Conservation (phyloP, 495 filamentous ascomycete species). For the Cercophora sp. region DNA sequence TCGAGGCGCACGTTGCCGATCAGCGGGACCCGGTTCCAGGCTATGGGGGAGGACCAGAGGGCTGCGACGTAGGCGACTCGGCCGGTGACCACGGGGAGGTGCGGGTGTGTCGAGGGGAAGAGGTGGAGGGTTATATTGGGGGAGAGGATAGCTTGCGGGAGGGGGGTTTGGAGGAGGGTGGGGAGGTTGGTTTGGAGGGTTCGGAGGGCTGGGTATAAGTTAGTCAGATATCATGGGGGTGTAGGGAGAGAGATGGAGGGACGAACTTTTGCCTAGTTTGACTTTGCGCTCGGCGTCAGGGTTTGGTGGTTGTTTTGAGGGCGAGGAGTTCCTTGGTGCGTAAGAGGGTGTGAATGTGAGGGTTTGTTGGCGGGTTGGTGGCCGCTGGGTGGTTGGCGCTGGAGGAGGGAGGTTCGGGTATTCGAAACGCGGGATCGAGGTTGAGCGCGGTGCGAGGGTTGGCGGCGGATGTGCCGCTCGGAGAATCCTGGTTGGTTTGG, state of each 20-base stretch:
- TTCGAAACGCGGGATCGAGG: constrained; percentile 1
- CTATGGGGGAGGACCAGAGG: constrained; percentile 90
- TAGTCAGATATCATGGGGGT: not conserved
- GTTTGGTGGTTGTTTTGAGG: no score
- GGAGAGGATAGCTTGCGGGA: constrained; percentile 82
- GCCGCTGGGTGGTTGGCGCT: not conserved
- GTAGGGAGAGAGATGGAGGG: not conserved
- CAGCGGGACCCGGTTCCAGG: constrained; percentile 88
- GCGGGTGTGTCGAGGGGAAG: constrained; percentile 93
- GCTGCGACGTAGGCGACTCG: constrained; percentile 88
- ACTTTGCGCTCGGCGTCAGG: constrained; percentile 81
- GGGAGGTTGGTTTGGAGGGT: constrained; percentile 84
- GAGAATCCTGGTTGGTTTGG: constrained; percentile 17
- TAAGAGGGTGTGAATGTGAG: constrained; percentile 34
- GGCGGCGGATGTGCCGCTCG: not conserved
- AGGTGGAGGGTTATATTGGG: constrained; percentile 89
- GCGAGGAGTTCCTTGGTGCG: no score
- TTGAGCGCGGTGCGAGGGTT: not conserved
- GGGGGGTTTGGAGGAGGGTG: constrained; percentile 73
- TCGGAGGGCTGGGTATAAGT: constrained; percentile 63
- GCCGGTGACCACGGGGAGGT: constrained; percentile 87
- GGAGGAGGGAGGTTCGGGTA: not conserved
- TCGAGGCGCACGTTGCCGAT: constrained; percentile 83
- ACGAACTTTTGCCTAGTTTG: constrained; percentile 84
- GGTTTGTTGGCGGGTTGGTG: constrained; percentile 20